Base-by-base conservation (phyloP, 148 eudicot genomes). In the Silene uniflora region DNA sequence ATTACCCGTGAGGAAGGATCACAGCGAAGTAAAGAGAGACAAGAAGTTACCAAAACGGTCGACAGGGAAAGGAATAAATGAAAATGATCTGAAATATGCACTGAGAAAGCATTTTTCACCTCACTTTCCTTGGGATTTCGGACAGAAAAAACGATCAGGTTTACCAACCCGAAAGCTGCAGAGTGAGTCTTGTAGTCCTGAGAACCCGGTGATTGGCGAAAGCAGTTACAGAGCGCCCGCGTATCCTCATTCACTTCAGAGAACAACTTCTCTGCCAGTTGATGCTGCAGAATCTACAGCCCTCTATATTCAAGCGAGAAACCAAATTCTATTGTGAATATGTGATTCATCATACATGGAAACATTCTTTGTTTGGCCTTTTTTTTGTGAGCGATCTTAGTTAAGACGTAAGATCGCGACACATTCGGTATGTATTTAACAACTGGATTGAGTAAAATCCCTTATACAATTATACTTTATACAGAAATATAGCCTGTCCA, bases 241-340 rank as follows among this genome's bases (percentile, higher is more conserved):
- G 77, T 73, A 85, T 78, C 91, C 95, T 18, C 83, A 84, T 59
- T 79, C 90, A 23, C 93, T 90, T 75, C 96, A 88, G 73, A 79
- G 96, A 76, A 88, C 98, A 19, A 86, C 83, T 56, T 91, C 97
- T 68, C 88, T 91, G 54, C 93, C 97, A 0, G 90, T 89, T 78
- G 92, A 91, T 85, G 85, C 90, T 67, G 81, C 87, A 72, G 92
- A 91, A 52, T 52, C 56, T 0, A 52, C 56, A 0, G 56, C 56
- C 56, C 5, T 52, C 62, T 32, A 35, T 25, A 35, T 59, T 35
- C 25, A 19, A 73, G 52, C 71, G 65, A 23, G 65, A 23, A 21
- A 22, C 24, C 14, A 61, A 12, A 61, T 61, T 61, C 27, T 21
- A 27, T 8, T 73, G 67, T 73, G 76, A 42, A 73, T 73, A 62